These are phyloP conservation scores for Byssoonygena ceratinophila DNA, from an alignment of 2,329 filamentous ascomycete species.

Conservation along the genomic window DNA sequence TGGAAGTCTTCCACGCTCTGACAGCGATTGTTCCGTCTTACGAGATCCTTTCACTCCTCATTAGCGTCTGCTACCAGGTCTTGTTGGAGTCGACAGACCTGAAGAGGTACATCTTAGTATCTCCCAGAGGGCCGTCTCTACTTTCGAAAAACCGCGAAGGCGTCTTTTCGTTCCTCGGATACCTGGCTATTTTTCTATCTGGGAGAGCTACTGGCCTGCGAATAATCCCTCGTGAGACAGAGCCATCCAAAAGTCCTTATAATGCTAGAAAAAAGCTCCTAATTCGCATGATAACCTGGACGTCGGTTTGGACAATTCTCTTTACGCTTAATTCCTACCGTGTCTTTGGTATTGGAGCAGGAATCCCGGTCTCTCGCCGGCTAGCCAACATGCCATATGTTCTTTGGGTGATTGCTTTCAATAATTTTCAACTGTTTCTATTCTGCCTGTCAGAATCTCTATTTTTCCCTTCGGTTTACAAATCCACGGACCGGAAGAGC, in stretches of 20 bases:
- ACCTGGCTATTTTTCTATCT: slow-evolving; percentile 85
- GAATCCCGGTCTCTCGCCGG: slow-evolving; percentile 67
- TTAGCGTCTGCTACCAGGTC: slow-evolving; percentile 62
- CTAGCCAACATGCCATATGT: slow-evolving; percentile 90
- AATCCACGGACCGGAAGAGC: slow-evolving; percentile 41
- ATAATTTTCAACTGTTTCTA: slow-evolving; percentile 66
- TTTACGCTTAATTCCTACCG: slow-evolving; percentile 61
- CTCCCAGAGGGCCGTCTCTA: slow-evolving; percentile 60
- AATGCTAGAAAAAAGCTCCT: slow-evolving; percentile 48
- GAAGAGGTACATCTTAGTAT: slow-evolving; percentile 71
- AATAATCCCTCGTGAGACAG: slow-evolving; percentile 56
- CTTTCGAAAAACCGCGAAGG: slow-evolving; percentile 89
- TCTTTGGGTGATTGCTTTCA: slow-evolving; percentile 86
- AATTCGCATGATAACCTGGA: slow-evolving; percentile 54
- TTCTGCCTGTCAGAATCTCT: slow-evolving; percentile 69
- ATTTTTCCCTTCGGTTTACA: slow-evolving; percentile 64
- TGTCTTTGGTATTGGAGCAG: slow-evolving; percentile 53
- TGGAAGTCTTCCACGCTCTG: slow-evolving; percentile 67
- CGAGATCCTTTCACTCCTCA: slow-evolving; percentile 58
- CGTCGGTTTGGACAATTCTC: slow-evolving; percentile 56
- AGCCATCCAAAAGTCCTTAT: slow-evolving; percentile 34
- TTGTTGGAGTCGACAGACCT: slow-evolving; percentile 65
- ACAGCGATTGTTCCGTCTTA: slow-evolving; percentile 65
- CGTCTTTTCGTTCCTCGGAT: slow-evolving; percentile 87
- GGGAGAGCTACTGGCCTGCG: slow-evolving; percentile 75